Conservation (phyloP, 371 early-diverging fungal genomes). For the Conidiobolus incongruus region DNA sequence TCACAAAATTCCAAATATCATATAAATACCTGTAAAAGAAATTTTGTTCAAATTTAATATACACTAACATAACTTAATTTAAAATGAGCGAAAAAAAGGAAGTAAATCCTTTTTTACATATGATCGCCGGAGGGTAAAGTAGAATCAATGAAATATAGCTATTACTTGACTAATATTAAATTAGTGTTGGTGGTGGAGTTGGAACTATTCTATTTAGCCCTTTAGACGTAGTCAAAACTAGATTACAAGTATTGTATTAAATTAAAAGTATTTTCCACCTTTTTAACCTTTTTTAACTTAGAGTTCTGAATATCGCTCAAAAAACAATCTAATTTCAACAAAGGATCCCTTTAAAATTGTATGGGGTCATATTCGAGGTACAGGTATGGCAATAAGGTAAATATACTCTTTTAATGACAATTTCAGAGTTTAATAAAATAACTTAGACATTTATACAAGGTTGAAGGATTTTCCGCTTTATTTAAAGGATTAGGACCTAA, state of each 20-base stretch:
- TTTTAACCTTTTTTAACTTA: neutral
- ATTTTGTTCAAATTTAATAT: too few species aligned
- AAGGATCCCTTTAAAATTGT: conserved; percentile 1
- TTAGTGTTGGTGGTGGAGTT: conserved; percentile 38
- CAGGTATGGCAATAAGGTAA: conserved; percentile 7
- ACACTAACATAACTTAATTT: too few species aligned
- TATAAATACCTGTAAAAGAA: too few species aligned
- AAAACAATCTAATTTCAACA: conserved; percentile 8
- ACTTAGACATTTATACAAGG: conserved; percentile 32
- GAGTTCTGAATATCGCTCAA: conserved; percentile 9
- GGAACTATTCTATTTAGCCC: conserved; percentile 74
- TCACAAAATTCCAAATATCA: too few species aligned
- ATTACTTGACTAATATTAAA: too few species aligned
- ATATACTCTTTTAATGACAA: neutral
- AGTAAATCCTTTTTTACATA: too few species aligned
- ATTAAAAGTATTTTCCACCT: neutral
- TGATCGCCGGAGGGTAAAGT: too few species aligned
- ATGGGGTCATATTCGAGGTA: conserved; percentile 18
- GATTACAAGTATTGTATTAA: conserved; percentile 36
- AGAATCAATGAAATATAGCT: too few species aligned
- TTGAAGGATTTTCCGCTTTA: conserved; percentile 68
- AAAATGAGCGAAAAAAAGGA: too few species aligned
- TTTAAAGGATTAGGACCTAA: conserved; percentile 89
- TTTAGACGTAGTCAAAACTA: conserved; percentile 73
- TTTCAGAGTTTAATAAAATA: neutral